phyloP scores from a whole-genome alignment of 2,329 filamentous ascomycete species.

The Lachnellula willkommii region DNA sequence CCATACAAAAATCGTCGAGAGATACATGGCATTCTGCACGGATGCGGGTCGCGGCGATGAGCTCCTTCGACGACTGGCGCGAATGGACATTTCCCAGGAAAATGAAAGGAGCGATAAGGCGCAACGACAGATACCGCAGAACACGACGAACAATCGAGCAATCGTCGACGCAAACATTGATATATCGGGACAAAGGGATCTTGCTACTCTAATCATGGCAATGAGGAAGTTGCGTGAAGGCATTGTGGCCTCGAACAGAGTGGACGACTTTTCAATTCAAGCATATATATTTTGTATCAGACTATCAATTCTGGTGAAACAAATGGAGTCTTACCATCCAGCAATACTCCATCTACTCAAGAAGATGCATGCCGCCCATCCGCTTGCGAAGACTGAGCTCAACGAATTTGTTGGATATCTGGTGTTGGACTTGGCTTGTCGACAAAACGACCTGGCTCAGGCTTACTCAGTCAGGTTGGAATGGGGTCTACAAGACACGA shows the following conservation, averaged over 20 bases:
- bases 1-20: slow-evolving; percentile 80
- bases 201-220: slow-evolving; percentile 72
- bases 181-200: slow-evolving; percentile 43
- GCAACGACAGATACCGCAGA: slow-evolving; percentile 12
- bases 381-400: slow-evolving; percentile 66
- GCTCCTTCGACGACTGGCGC: slow-evolving; percentile 69
- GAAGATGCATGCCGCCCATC: slow-evolving; percentile 60
- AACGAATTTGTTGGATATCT: slow-evolving; percentile 76
- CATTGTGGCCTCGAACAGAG: slow-evolving; percentile 70
- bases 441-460: slow-evolving; percentile 66
- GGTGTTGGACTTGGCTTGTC: slow-evolving; percentile 83
- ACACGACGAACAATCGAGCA: slow-evolving; percentile 5
- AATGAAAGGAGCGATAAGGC: slow-evolving; percentile 21
- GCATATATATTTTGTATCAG: slow-evolving; percentile 90
- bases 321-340: slow-evolving; percentile 85
- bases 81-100: slow-evolving; percentile 34
- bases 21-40: slow-evolving; percentile 86
- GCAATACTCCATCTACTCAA: slow-evolving; percentile 75
- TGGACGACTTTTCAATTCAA: slow-evolving; percentile 77
- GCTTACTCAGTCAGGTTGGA: slow-evolving; percentile 63
- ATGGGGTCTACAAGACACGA: slow-evolving; percentile 59
- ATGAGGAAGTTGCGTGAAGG: slow-evolving; percentile 90
- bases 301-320: slow-evolving; percentile 70
- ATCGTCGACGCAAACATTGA: slow-evolving; percentile 14
- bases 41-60: slow-evolving; percentile 64